Evolutionary conservation across 495 filamentous ascomycete genomes (phyloP).

Genomic region (Tuber calosporum): DNA sequence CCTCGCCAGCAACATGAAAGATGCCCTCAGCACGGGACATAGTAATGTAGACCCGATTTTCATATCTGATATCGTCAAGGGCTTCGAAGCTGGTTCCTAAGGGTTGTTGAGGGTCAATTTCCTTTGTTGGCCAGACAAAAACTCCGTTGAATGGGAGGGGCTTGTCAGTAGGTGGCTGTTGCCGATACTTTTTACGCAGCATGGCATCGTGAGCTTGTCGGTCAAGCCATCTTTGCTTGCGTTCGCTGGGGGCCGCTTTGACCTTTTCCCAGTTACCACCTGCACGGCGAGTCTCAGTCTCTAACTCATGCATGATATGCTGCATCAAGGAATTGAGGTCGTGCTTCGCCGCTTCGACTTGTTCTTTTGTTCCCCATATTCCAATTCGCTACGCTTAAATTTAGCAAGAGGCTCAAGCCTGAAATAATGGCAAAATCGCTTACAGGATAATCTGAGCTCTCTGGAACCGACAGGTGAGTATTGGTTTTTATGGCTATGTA

Average conservation of each 20-base stretch:
- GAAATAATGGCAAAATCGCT: neutral
- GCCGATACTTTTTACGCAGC: constrained; percentile 24
- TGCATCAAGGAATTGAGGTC: constrained; percentile 31
- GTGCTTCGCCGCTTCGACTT: constrained; percentile 26
- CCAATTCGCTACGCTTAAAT: constrained; percentile 14
- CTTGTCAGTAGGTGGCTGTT: constrained; percentile 15
- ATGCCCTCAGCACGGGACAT: constrained; percentile 11
- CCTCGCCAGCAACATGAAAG: constrained; percentile 34
- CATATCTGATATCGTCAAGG: constrained; percentile 37
- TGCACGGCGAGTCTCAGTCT: constrained; percentile 12
- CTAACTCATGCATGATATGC: constrained; percentile 27
- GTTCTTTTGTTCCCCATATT: constrained; percentile 37
- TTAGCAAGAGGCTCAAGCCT: neutral
- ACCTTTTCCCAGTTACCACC: constrained; percentile 25
- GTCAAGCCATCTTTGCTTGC: constrained; percentile 29
- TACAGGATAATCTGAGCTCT: constrained; percentile 20
- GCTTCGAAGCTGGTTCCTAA: constrained; percentile 30
- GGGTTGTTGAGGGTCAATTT: constrained; percentile 22
- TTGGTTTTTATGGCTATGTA: constrained; percentile 37
- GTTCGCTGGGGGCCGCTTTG: constrained; percentile 27
- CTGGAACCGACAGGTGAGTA: constrained; percentile 33
- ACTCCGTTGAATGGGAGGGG: constrained; percentile 25
- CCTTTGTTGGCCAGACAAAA: constrained; percentile 37
- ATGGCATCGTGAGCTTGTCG: constrained; percentile 2
- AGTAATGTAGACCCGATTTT: constrained; percentile 36